Evolutionary conservation across 768 basidiomycete genomes (phyloP), one percentile per base, ranked within the genome.

Genomic region (Trametes gibbosa): DNA sequence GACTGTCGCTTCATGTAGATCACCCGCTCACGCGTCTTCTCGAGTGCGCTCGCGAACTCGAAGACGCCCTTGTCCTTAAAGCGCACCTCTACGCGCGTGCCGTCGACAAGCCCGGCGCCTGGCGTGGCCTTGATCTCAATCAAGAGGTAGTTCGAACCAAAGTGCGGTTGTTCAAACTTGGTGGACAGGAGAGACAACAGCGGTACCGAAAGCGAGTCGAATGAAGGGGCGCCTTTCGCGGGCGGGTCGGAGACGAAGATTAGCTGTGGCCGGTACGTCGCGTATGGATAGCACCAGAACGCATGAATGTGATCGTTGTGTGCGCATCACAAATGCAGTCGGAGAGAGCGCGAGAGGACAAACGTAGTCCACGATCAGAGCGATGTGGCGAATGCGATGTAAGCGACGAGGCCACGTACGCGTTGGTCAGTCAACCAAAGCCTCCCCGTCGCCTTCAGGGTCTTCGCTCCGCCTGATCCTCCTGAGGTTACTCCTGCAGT

Each of bases 21-120:
- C 16, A 84, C 84, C 47, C 81, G 76, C 74, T 92, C 89, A 50
- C 90, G 81, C 34, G 87, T 83, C 77, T 92, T 92, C 74, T 90
- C 89, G 52, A 93, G 72, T 24, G 83, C 70, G 48, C 80, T 82
- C 37, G 86, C 83, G 65, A 93, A 93, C 68, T 84, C 78, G 66
- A 90, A 90, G 77, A 91, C 83, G 13, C 83, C 81, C 43, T 80
- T 77, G 68, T 89, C 80, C 69, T 80, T 82, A 69, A 89, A 81
- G 55, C 89, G 81, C 40, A 92, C 73, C 71, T 91, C 88, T 3
- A 80, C 81, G 51, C 71, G 80, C 14, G 87, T 87, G 1, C 87
- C 87, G 1, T 80, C 73, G 0, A 81, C 80, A 37, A 92, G 74
- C 10, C 85, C 86, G n/a, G 90, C 89, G 13, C 78, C 83, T 1